Conservation (phyloP, 495 filamentous ascomycete genomes). For the Lichenothelia convexa region DNA sequence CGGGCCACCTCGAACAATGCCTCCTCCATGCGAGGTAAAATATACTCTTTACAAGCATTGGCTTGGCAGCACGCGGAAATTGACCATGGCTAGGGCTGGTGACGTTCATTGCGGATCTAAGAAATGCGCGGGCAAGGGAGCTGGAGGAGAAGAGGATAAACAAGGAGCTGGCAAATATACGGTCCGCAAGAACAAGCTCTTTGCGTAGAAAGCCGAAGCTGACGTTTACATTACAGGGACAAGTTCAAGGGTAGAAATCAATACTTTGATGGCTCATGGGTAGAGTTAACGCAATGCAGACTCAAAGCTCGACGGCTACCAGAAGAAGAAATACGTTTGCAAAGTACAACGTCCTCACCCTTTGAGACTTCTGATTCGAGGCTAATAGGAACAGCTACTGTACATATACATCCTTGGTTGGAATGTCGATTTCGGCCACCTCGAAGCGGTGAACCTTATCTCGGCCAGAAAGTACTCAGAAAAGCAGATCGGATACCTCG, state of each 20-base stretch:
- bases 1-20: slow-evolving; percentile 17
- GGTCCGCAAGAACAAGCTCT: slow-evolving; percentile 35
- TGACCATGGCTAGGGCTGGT: no score
- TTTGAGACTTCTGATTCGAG: no score
- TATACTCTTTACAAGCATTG: not conserved
- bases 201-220: not conserved
- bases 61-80: slow-evolving; percentile 10
- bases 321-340: slow-evolving; percentile 99
- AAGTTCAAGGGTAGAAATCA: slow-evolving; percentile 53
- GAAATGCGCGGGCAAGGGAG: slow-evolving; percentile 87
- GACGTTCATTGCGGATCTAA: slow-evolving; percentile 93
- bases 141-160: slow-evolving; percentile 98
- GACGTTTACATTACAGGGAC: slow-evolving; percentile 29
- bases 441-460: slow-evolving; percentile 94
- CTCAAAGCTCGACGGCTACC: slow-evolving; percentile 70
- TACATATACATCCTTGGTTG: slow-evolving; percentile 99
- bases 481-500: slow-evolving; percentile 98
- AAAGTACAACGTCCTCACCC: no score
- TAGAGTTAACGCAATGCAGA: slow-evolving; percentile 13
- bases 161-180: slow-evolving; percentile 96
- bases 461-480: slow-evolving; percentile 95
- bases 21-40: slow-evolving; percentile 16
- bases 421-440: slow-evolving; percentile 97
- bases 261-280: no score
- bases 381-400: no score